Conservation (phyloP, 306 rosid genomes). For the Arachis stenosperma region DNA sequence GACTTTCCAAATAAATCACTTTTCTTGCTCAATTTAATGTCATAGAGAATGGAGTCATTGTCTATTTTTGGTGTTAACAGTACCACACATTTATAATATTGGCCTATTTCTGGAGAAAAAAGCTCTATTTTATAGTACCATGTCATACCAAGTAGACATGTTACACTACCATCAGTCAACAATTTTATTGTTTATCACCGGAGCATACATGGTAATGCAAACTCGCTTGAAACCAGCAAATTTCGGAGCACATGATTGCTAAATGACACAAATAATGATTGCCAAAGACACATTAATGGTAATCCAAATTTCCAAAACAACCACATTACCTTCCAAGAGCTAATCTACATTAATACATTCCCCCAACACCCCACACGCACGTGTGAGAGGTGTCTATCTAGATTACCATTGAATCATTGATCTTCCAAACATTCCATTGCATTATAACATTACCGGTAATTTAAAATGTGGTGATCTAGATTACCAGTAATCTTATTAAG, state of each 20-base stretch:
- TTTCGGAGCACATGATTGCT: not conserved
- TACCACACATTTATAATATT: not conserved
- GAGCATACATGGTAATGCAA: not conserved
- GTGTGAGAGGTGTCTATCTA: no score
- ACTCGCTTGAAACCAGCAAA: not conserved
- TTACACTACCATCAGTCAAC: not conserved
- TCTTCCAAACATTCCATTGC: no score
- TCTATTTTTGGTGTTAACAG: not conserved
- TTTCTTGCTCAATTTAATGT: not conserved
- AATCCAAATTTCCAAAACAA: conserved; percentile 3
- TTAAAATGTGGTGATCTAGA: no score
- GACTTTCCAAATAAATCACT: not conserved
- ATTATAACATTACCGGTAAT: no score
- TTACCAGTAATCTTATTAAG: no score
- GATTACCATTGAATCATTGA: no score
- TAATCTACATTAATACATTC: no score
- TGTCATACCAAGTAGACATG: not conserved
- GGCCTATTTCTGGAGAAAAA: conserved; percentile 2
- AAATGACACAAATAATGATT: conserved; percentile 21
- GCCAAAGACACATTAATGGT: conserved; percentile 18
- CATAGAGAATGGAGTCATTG: not conserved
- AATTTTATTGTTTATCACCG: not conserved
- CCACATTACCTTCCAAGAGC: no score
- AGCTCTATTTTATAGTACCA: not conserved
- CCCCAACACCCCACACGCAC: no score